Conservation (phyloP, 2,329 filamentous ascomycete species). For the Aureobasidium vineae region DNA sequence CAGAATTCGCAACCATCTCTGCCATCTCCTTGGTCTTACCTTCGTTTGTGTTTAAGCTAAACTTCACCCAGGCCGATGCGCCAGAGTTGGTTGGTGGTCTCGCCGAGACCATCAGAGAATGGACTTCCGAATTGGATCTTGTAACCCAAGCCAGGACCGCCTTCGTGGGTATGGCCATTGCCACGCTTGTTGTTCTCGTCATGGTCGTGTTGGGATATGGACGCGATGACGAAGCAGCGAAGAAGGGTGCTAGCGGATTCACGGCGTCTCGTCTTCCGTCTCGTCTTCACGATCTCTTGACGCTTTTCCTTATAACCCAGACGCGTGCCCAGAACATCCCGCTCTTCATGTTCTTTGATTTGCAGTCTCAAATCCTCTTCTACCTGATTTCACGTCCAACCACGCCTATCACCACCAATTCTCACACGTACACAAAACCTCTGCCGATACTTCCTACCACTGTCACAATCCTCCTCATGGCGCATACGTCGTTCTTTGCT, state of each 20-base stretch:
- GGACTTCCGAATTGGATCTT: conserved; percentile 35
- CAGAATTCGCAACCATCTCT: conserved; percentile 35
- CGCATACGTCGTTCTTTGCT: conserved; percentile 83
- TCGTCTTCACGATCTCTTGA: conserved; percentile 63
- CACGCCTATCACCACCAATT: background rate
- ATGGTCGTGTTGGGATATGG: conserved; percentile 18
- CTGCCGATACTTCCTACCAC: conserved; percentile 43
- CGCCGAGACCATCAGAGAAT: conserved; percentile 37
- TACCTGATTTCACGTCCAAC: conserved; percentile 27
- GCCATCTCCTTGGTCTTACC: conserved; percentile 49
- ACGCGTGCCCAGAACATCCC: conserved; percentile 82
- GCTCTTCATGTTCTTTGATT: conserved; percentile 71
- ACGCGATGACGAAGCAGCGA: background rate
- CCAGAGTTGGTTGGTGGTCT: conserved; percentile 64
- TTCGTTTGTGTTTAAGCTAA: conserved; percentile 82
- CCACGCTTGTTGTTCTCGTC: conserved; percentile 32
- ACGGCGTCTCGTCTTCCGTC: conserved; percentile 33
- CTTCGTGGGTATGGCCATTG: conserved; percentile 41
- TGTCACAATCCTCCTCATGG: conserved; percentile 70
- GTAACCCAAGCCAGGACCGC: conserved; percentile 40
- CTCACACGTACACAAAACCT: conserved; percentile 3
- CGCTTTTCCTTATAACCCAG: conserved; percentile 81
- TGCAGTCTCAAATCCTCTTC: conserved; percentile 47
- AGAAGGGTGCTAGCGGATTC: background rate
- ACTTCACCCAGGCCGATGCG: conserved; percentile 82